Evolutionary conservation across 306 rosid genomes (phyloP).

Genomic region (Comarum palustre): DNA sequence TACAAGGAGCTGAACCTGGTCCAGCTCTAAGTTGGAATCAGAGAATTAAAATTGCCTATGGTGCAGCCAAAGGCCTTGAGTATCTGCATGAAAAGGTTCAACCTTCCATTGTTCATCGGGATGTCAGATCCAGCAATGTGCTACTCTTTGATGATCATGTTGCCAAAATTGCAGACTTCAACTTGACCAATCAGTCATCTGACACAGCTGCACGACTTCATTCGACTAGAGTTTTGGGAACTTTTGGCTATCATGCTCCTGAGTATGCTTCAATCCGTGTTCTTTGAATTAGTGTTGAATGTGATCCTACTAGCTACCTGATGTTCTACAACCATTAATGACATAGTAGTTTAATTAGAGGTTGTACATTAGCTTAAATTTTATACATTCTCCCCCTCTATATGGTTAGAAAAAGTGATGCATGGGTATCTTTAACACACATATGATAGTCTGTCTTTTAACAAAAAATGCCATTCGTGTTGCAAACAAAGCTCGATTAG

Average conservation of each 20-base stretch:
- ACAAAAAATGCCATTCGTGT: neutral
- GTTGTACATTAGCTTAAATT: neutral
- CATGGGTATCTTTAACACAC: neutral
- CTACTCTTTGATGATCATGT: conserved; percentile 64
- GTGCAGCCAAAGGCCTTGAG: conserved; percentile 96
- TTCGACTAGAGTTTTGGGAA: conserved; percentile 96
- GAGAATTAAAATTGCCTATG: conserved; percentile 81
- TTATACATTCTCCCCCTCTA: neutral
- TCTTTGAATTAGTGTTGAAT: neutral
- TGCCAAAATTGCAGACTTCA: conserved; percentile 86
- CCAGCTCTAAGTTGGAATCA: conserved; percentile 79
- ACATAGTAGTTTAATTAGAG: neutral
- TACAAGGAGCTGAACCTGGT: conserved; percentile 97
- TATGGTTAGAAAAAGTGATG: neutral
- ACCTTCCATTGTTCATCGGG: conserved; percentile 89
- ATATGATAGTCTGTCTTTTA: neutral
- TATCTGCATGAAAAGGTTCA: conserved; percentile 88
- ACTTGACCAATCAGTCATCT: conserved; percentile 81
- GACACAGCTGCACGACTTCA: conserved; percentile 91
- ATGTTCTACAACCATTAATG: neutral
- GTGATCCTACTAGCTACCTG: neutral
- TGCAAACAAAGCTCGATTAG: neutral
- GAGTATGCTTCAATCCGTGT: conserved; percentile 54
- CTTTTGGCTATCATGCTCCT: conserved; percentile 98
- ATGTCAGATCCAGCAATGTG: conserved; percentile 91